A percentile compares a stretch with the other conserved stretches of the same genome.
Conservation (phyloP, 495 filamentous ascomycete genomes). For the Tuber calosporum region DNA sequence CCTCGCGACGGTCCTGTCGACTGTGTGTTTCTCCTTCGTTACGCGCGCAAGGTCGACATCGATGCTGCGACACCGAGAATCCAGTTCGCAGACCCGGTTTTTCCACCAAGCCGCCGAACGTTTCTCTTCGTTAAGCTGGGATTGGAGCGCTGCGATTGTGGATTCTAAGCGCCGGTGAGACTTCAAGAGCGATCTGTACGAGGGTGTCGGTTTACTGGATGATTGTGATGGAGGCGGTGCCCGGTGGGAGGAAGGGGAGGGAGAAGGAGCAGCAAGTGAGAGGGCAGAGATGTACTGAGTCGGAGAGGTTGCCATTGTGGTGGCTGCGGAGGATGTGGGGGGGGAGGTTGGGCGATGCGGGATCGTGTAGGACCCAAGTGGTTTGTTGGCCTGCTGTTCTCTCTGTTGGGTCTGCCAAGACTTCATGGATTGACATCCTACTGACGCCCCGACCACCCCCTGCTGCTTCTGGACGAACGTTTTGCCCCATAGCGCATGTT, state of each 20-base stretch:
- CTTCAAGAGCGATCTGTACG: conserved; percentile 24
- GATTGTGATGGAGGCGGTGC: not conserved
- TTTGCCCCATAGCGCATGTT: not conserved
- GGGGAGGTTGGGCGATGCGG: not conserved
- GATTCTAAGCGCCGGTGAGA: conserved; percentile 28
- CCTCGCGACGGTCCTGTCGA: conserved; percentile 12
- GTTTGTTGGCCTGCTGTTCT: not conserved
- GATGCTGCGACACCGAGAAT: conserved; percentile 25
- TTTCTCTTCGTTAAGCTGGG: conserved; percentile 19
- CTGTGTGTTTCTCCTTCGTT: conserved; percentile 20
- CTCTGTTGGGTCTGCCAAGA: not conserved
- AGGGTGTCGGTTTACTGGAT: not conserved
- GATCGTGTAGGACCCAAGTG: not conserved
- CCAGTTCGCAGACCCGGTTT: conserved; percentile 22
- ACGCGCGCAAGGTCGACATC: conserved; percentile 16
- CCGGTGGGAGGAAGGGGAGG: not conserved
- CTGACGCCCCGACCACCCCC: not conserved
- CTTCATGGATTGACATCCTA: not conserved
- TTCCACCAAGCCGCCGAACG: conserved; percentile 32
- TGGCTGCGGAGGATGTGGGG: not conserved
- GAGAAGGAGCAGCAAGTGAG: not conserved
- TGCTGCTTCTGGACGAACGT: not conserved
- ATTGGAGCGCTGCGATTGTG: conserved; percentile 9
- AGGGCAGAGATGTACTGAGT: not conserved
- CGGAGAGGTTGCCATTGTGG: not conserved